phyloP scores from a whole-genome alignment of 2,329 filamentous ascomycete species.

The Calonectria honghensis region DNA sequence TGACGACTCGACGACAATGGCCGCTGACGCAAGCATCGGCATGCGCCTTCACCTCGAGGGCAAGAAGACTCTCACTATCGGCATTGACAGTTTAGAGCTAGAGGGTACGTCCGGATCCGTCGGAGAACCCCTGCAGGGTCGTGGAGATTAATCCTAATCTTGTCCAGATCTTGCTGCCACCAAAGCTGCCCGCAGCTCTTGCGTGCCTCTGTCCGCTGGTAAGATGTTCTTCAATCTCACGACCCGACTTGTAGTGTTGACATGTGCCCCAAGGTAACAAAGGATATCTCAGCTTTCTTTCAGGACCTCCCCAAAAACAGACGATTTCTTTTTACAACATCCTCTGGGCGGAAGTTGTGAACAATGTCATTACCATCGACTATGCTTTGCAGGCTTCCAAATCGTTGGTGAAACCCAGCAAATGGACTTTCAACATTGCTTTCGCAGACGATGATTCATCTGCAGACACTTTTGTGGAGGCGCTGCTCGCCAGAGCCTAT shows the following conservation, averaged over 20 bases:
- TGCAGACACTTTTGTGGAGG: conserved; percentile 77
- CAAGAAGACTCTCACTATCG: conserved; percentile 58
- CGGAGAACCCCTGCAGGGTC: conserved; percentile 32
- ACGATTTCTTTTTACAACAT: conserved; percentile 87
- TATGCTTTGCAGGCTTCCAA: conserved; percentile 80
- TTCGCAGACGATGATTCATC: conserved; percentile 58
- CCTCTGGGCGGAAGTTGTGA: conserved; percentile 83
- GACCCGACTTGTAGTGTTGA: background rate
- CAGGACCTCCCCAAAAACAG: conserved; percentile 46
- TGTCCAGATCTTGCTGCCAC: conserved; percentile 49
- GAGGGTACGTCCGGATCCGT: conserved; percentile 60
- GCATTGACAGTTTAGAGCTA: conserved; percentile 57
- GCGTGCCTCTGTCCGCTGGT: conserved; percentile 47
- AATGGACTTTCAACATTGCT: conserved; percentile 72
- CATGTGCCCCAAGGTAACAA: background rate
- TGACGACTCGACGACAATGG: conserved; percentile 43
- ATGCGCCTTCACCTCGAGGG: conserved; percentile 57
- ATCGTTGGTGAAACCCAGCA: conserved; percentile 75
- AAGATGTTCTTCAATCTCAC: conserved; percentile 31
- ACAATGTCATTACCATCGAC: conserved; percentile 79
- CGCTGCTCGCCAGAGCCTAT: conserved; percentile 83
- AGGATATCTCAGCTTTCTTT: conserved; percentile 1
- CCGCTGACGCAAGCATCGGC: conserved; percentile 52
- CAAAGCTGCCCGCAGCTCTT: conserved; percentile 51
- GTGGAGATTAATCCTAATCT: conserved; percentile 38